Evolutionary conservation across 306 rosid species (phyloP), one percentile per base, ranked within the genome.

Genomic region (Astragalus glycyphyllos): DNA sequence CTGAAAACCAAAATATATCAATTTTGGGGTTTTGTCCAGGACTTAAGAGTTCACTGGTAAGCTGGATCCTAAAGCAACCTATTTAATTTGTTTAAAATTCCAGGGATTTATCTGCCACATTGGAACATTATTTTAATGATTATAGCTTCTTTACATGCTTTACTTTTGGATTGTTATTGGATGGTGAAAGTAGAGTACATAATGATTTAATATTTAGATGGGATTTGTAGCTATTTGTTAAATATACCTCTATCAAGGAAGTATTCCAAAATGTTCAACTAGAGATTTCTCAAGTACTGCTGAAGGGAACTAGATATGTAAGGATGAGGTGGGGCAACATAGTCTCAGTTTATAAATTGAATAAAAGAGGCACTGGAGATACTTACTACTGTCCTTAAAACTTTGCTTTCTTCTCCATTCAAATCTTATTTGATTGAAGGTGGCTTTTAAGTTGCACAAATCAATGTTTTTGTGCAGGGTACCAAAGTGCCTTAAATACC

Each of bases 221-320:
- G 14, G 59, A 34, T 68, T 68, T 75, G 51, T 67, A 20, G 45
- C 11, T 67, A 57, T 47, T 66, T 46, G 48, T 66, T 75, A 53
- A 15, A 20, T 54, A 15, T 46, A 41, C 11, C 7, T n/a, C 5
- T 65, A 42, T 42, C 0, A 45, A 15, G 32, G 17, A 32, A 47
- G 51, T n/a, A 5, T 55, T 16, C 16, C 32, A n/a, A 5, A 57
- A n/a, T 17, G 37, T 53, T 55, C 8, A 56, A 45, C 41, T 20
- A 57, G 14, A 47, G 51, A 40, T 58, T 68, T 76, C 26, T 49
- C 32, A 63, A 73, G 46, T 38, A 38, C 13, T 17, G 4, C 54
- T 40, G 1, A 45, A 40, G 7, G 12, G 8, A 23, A 51, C 41
- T 17, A 17, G 26, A 68, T 8, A 40, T 68, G 35, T n/a, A 48